Evolutionary conservation across 2,329 filamentous ascomycete species (phyloP), one percentile per base, ranked within the genome.

Genomic region (Nemania sp.): DNA sequence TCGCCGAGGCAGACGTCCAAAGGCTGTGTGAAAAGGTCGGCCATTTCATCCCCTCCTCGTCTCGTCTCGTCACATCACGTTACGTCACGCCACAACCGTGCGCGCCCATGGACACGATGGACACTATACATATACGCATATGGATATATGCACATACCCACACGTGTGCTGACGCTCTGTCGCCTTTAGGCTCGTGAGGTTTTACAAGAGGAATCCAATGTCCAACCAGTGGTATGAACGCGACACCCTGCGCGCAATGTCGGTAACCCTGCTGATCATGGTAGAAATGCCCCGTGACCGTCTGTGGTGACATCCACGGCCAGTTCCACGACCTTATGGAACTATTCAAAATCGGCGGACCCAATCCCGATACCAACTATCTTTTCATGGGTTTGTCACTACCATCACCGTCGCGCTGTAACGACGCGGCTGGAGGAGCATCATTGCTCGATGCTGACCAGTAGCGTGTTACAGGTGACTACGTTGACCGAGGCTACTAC

Each of bases 311-410:
- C 76, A 99, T 99, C 72, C 94, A 99, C 75, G 94, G 94, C 64
- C 94, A 99, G 76, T 97, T 97, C 74, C 93, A 97, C 75, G 94
- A 99, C 71, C 77, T 99, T 74, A 97, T 99, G 91, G 94, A 99
- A 78, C 85, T 99, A 49, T 99, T 99, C 83, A 95, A 96, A 79
- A 97, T 99, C 73, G 94, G 94, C 65, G 94, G 94, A 49, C 91
- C 92, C 57, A 97, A 96, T 72, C 94, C 94, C 63, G 94, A 99
- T 75, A 97, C 94, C 70, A 97, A 97, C 80, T 97, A 97, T 76
- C 87, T 97, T 63, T 97, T 97, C 79, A 97, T 99, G 91, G 92
- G 91, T 94, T 77, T 70, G 85, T 61, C 22, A 22, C 44, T 28
- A 40, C 11, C 26, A 12, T 47, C 30, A 17, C 36, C 24, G 23